These are phyloP conservation scores for Gleditsia sinensis DNA, from an alignment of 306 rosid species.

Conservation along the genomic window DNA sequence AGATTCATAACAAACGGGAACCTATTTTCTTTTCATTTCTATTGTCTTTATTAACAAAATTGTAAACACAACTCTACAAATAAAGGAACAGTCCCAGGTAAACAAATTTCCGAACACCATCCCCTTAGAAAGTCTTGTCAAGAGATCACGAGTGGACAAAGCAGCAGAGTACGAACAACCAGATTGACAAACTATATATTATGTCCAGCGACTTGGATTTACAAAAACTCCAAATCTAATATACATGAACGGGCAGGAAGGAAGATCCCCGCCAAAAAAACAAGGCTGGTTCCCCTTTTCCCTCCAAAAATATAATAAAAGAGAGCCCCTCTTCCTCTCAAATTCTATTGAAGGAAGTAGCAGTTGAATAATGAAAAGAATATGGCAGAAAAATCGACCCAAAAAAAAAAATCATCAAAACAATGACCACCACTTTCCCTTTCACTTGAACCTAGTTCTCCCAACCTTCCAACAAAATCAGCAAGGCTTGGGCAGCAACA, in stretches of 20 bases:
- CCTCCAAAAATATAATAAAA: constrained; percentile 43
- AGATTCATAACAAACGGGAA: constrained; percentile 15
- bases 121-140: not conserved
- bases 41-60: constrained; percentile 13
- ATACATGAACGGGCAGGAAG: constrained; percentile 45
- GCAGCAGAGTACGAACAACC: constrained; percentile 17
- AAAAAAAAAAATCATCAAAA: constrained; percentile 43
- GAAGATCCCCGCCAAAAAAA: constrained; percentile 48
- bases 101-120: not conserved
- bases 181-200: constrained; percentile 27
- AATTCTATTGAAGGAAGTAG: constrained; percentile 37
- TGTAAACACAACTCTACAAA: constrained; percentile 19
- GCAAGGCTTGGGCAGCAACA: constrained; percentile 46
- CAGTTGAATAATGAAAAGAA: constrained; percentile 42
- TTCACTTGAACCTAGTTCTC: constrained; percentile 33
- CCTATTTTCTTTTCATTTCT: constrained; percentile 1
- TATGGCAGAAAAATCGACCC: constrained; percentile 43
- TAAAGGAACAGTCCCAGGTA: constrained; percentile 8
- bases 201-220: constrained; percentile 51
- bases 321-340: constrained; percentile 30
- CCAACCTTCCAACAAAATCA: constrained; percentile 50
- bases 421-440: constrained; percentile 35
- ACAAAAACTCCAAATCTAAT: constrained; percentile 58
- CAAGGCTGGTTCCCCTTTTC: constrained; percentile 47
- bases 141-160: not conserved